Percentiles rank a stretch among this genome's conserved stretches.
Conservation (phyloP, 2,329 filamentous ascomycete species). For the Cercospora nicotianae region DNA sequence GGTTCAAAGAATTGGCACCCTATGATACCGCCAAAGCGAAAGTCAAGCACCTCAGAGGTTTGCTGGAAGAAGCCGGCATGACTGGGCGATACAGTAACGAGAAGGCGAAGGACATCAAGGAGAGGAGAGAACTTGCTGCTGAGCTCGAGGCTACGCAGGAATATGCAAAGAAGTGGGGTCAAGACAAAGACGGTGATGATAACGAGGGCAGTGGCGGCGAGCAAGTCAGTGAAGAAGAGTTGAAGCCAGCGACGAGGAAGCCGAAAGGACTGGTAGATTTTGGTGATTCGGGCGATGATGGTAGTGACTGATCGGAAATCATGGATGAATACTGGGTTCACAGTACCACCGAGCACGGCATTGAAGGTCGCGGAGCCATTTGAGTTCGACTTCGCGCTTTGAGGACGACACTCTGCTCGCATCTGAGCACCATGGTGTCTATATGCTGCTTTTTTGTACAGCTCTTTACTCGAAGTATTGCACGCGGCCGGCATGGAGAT, state of each 20-base stretch:
- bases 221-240: slow-evolving; percentile 15
- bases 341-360: not conserved
- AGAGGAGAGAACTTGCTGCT: slow-evolving; percentile 76
- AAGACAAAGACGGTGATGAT: slow-evolving; percentile 26
- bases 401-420: not conserved
- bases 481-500: not conserved
- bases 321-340: not conserved
- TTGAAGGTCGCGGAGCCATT: not conserved
- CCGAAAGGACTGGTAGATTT: slow-evolving; percentile 41
- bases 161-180: slow-evolving; percentile 77
- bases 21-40: slow-evolving; percentile 74
- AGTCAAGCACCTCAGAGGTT: slow-evolving; percentile 73
- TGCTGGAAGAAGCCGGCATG: slow-evolving; percentile 84
- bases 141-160: slow-evolving; percentile 84
- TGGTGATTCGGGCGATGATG: slow-evolving; percentile 40
- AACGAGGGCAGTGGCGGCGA: slow-evolving; percentile 17
- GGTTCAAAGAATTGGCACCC: slow-evolving; percentile 78
- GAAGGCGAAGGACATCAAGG: slow-evolving; percentile 83
- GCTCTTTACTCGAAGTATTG: not conserved
- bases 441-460: not conserved
- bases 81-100: slow-evolving; percentile 81
- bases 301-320: slow-evolving; percentile 26
- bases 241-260: slow-evolving; percentile 26
- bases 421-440: not conserved
- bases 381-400: not conserved